Percentiles rank a stretch among this genome's conserved stretches.
phyloP scores from a whole-genome alignment of 768 basidiomycete genomes.

The Mycena polygramma region DNA sequence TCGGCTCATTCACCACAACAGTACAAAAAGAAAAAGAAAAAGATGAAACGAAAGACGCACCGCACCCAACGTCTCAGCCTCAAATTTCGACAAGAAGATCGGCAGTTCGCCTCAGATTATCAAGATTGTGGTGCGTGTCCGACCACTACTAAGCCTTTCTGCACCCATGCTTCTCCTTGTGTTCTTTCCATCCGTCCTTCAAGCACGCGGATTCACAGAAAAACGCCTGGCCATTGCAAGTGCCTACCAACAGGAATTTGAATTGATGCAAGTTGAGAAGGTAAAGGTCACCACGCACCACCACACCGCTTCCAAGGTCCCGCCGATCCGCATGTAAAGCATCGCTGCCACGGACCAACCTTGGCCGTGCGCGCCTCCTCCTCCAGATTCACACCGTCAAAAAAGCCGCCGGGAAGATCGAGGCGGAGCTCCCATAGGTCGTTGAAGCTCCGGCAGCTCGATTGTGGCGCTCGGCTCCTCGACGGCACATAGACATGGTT shows the following conservation, averaged over 20 bases:
- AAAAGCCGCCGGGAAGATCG: slow-evolving; percentile 52
- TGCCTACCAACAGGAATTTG: slow-evolving; percentile 1
- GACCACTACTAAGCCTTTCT: no score
- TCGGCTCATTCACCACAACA: no score
- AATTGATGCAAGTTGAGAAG: neutral
- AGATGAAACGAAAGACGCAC: no score
- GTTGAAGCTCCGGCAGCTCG: slow-evolving; percentile 46
- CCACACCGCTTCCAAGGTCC: slow-evolving; percentile 57
- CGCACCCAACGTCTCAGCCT: no score
- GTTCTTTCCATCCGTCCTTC: slow-evolving; percentile 49
- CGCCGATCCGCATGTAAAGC: slow-evolving; percentile 53
- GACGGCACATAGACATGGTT: slow-evolving; percentile 53
- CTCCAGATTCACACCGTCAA: slow-evolving; percentile 52
- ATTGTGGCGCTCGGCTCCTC: slow-evolving; percentile 36
- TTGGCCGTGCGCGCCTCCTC: slow-evolving; percentile 53
- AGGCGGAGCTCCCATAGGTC: slow-evolving; percentile 57
- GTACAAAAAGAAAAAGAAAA: no score
- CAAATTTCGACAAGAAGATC: no score
- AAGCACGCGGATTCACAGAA: slow-evolving; percentile 51
- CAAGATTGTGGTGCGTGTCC: no score
- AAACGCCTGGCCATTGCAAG: slow-evolving; percentile 44
- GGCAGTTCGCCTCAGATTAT: no score
- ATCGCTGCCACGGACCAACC: slow-evolving; percentile 56
- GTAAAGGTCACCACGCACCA: slow-evolving; percentile 45
- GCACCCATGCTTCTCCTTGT: slow-evolving; percentile 44